Percentiles rank a stretch among this genome's conserved stretches.
These are phyloP conservation scores for Bifiguratus adelaidae DNA, from an alignment of 192 early-diverging fungal genomes.

Conservation along the genomic window DNA sequence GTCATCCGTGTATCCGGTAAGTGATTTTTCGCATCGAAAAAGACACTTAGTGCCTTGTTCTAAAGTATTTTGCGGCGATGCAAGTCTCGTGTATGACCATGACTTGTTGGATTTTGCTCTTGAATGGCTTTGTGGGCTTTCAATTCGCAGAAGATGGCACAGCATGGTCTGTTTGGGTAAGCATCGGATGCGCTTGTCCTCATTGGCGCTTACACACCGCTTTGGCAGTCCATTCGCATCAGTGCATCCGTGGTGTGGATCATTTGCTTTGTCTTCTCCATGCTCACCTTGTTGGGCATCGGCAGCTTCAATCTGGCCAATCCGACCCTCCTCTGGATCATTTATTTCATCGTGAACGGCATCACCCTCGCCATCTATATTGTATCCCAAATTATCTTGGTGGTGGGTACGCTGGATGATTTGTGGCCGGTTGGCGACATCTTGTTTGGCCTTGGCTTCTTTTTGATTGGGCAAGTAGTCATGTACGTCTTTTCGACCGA, in stretches of 20 bases:
- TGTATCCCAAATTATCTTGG: slow-evolving; percentile 73
- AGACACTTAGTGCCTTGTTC: neutral
- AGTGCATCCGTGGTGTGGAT: slow-evolving; percentile 59
- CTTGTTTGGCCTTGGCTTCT: slow-evolving; percentile 68
- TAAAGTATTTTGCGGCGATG: slow-evolving; percentile 60
- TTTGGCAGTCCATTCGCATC: slow-evolving; percentile 60
- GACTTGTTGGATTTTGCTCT: slow-evolving; percentile 71
- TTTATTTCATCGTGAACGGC: slow-evolving; percentile 66
- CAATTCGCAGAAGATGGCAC: slow-evolving; percentile 88
- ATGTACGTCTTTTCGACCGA: slow-evolving; percentile 54
- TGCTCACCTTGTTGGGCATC: slow-evolving; percentile 55
- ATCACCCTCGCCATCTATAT: slow-evolving; percentile 67
- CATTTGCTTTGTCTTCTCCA: slow-evolving; percentile 48
- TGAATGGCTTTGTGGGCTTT: slow-evolving; percentile 86
- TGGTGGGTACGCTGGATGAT: slow-evolving; percentile 76
- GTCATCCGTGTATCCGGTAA: slow-evolving; percentile 49
- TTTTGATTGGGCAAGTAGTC: slow-evolving; percentile 60
- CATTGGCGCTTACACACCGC: neutral
- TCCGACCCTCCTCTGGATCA: slow-evolving; percentile 57
- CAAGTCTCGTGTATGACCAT: slow-evolving; percentile 63
- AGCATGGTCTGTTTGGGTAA: slow-evolving; percentile 77
- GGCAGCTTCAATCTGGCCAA: slow-evolving; percentile 34
- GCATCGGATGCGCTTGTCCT: slow-evolving; percentile 2
- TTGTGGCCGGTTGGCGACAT: slow-evolving; percentile 83
- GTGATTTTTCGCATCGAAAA: slow-evolving; percentile 1